Evolutionary conservation across 305 asterid species (phyloP), one percentile per base, ranked within the genome.

Genomic region (Plantago coronopus): DNA sequence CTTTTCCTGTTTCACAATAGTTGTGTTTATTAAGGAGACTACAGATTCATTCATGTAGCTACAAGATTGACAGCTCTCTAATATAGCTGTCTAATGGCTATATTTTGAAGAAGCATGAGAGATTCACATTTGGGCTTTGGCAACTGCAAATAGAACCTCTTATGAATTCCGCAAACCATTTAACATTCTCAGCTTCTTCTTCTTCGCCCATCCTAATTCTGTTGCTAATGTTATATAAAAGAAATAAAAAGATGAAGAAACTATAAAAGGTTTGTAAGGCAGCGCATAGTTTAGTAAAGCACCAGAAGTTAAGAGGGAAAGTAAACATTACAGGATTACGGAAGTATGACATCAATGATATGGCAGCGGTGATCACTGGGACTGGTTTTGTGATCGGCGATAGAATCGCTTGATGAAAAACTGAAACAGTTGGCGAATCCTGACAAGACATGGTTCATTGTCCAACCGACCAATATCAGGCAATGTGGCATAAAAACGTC

Each of bases 331-430:
- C 99, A 62, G 78, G 69, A 77, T 83, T 61, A 54, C 69, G 82
- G 71, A 77, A 78, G 79, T 75, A 87, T 40, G 99, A 89, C 59
- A 84, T 80, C 74, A 89, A 75, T 22, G 99, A 94, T 69, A 77
- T 74, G 69, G 81, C 85, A 46, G 96, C 93, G 70, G 83, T 66
- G 72, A 82, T 67, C 75, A 87, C 83, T 48, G 91, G 95, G 62
- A 90, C 67, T 46, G 99, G 97, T 80, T 79, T 90, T 40, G 82
- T 75, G 63, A 59, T 68, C 17, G 79, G 82, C 63, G 97, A 89
- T 63, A 87, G 74, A 63, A 94, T 51, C 14, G 95, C 85, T 69
- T 82, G 94, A 72, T 75, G 83, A 70, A 89, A 86, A 44, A 73
- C 79, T 18, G 88, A 54, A 69, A 63, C 63, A 69, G 63, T 72